These are phyloP conservation scores for Diutina sp. DNA, from an alignment of 1,139 yeast genomes.

Conservation along the genomic window DNA sequence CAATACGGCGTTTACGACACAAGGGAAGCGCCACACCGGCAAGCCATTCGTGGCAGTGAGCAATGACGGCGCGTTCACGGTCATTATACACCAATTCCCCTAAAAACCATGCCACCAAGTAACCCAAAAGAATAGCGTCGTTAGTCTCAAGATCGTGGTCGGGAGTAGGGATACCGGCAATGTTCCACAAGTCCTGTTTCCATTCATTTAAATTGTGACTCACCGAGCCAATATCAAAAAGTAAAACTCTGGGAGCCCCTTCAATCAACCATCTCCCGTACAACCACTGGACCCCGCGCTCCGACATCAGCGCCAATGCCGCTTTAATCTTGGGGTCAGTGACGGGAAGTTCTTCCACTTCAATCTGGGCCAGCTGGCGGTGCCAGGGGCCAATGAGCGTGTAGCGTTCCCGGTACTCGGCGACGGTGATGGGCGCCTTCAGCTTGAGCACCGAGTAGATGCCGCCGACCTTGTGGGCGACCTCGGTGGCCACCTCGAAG, in stretches of 20 bases:
- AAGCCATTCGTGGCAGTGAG: constrained; percentile 97
- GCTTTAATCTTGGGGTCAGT: constrained; percentile 47
- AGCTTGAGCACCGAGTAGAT: constrained; percentile 93
- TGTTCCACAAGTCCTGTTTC: constrained; percentile 88
- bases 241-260: constrained; percentile 87
- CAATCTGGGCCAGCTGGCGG: constrained; percentile 73
- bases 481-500: constrained; percentile 95
- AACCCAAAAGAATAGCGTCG: constrained; percentile 87
- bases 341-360: constrained; percentile 79
- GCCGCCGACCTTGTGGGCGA: constrained; percentile 96
- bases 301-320: constrained; percentile 61
- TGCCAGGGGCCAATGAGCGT: constrained; percentile 81
- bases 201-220: constrained; percentile 66
- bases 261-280: constrained; percentile 97
- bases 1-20: constrained; percentile 83
- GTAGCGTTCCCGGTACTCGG: constrained; percentile 84
- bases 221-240: constrained; percentile 79
- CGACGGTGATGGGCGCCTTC: constrained; percentile 92
- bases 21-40: constrained; percentile 94
- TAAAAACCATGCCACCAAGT: constrained; percentile 91
- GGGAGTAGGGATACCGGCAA: constrained; percentile 90
- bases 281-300: constrained; percentile 69
- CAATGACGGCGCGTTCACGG: constrained; percentile 74
- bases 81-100: constrained; percentile 85
- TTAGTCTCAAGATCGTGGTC: constrained; percentile 79